These are phyloP conservation scores for Holtermannia corniformis DNA, from an alignment of 768 basidiomycete species.

Conservation along the genomic window DNA sequence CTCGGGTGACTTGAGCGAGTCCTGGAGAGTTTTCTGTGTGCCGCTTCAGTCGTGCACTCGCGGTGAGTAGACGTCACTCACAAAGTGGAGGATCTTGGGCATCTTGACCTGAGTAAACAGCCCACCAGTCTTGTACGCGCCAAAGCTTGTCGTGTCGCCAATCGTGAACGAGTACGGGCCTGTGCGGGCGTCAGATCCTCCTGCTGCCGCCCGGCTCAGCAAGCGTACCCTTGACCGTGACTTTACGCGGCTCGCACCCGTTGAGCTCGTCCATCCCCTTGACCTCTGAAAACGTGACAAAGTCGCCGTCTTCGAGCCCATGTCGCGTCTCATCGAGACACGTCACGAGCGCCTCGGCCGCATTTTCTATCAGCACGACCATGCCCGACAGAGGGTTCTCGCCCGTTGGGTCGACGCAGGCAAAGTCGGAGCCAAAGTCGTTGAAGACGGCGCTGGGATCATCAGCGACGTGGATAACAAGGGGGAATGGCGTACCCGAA, in stretches of 20 bases:
- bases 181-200: constrained; percentile 4
- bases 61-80: constrained; percentile 45
- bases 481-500: constrained; percentile 60
- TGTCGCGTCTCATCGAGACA: constrained; percentile 95
- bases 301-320: constrained; percentile 97
- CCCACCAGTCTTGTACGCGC: constrained; percentile 74
- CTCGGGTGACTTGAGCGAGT: constrained; percentile 72
- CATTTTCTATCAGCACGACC: constrained; percentile 89
- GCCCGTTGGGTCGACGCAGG: constrained; percentile 95
- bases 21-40: constrained; percentile 78
- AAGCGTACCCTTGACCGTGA: constrained; percentile 85
- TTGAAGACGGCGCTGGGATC: constrained; percentile 73
- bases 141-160: constrained; percentile 72
- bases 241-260: constrained; percentile 78
- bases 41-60: not conserved
- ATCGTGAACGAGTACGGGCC: constrained; percentile 94
- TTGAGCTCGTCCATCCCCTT: constrained; percentile 91
- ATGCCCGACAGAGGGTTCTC: constrained; percentile 88
- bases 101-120: constrained; percentile 98
- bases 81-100: constrained; percentile 92
- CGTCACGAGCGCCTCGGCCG: constrained; percentile 82
- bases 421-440: constrained; percentile 90
- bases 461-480: constrained; percentile 2
- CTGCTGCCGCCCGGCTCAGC: constrained; percentile 12
- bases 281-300: constrained; percentile 90